Base-by-base conservation (phyloP, 2,329 filamentous ascomycete species). In the Pestalotiopsis sp. region DNA sequence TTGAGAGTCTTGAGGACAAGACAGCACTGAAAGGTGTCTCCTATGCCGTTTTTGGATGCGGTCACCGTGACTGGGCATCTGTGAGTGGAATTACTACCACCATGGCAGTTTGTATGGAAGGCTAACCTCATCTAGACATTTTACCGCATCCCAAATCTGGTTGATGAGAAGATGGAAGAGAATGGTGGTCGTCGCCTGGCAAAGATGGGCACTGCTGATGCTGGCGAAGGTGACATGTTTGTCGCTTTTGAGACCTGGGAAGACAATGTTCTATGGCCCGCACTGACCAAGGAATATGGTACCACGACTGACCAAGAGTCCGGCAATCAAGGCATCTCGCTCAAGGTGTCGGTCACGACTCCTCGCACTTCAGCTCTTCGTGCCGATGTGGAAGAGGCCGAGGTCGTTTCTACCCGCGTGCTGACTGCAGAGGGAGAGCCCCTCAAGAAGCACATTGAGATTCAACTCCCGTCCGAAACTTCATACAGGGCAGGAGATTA, bases 181-280 rank as follows among this genome's bases (percentile, higher is more conserved):
- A 80, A 83, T 62, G 89, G 89, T 61, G 79, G 82, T 2, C 79
- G 77, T 13, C 78, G 81, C 14, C 77, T 90, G 12, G 83, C 81
- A 13, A 77, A 84, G 0, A 80, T 87, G 65, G 90, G 89, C 3
- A 77, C 83, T 4, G 86, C 89, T 0, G 89, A 93, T 74, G 90
- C 86, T 9, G 87, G 88, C 0, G 81, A 84, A 13, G 85, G 89
- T 17, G 89, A 92, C 73, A 90, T 92, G 81, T 91, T 93, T 71
- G 87, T 86, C 68, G 88, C 90, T 68, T 85, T 93, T 70, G 90
- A 93, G 72, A 80, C 81, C 9, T 93, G 91, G 91, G 86, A 90
- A 70, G 90, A 93, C 70, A 83, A 84, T 1, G 76, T 80, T 2
- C 76, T 86, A 9, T 87, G 84, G 83, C 84, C 84, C 0, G 81